Evolutionary conservation across 140 eudicot species (phyloP), one percentile per base, ranked within the genome.

Genomic region (Anethum foeniculum): DNA sequence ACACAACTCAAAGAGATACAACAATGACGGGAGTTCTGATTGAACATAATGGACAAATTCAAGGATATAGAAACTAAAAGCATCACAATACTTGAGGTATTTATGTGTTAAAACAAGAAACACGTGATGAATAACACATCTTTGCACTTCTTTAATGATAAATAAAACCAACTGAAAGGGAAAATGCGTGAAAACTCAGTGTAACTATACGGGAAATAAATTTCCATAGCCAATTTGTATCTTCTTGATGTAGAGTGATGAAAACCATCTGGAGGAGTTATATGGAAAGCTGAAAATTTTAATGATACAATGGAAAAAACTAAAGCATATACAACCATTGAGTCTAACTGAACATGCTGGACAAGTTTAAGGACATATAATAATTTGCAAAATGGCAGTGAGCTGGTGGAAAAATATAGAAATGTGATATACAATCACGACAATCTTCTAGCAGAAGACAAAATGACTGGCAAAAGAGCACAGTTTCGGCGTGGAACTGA

Each of bases 201-300:
- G 93, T 90, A 92, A 90, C 97, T 88, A 90, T 92, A 60, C 5
- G 0, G 88, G 97, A 89, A 39, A 76, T 58, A 32, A 77, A 85
- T 87, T 89, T n/a, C 91, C 93, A 80, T 87, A 84, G 88, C 93
- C 75, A 18, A 11, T 56, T n/a, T 14, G 60, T 56, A 73, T 34
- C 58, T 68, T 88, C 96, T 34, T 34, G 93, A 90, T 83, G 44
- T 90, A 90, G 92, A 92, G 73, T 68, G 71, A 74, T 47, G 47
- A n/a, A 56, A 30, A 80, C 18, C 15, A 36, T 71, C 43, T 21
- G 46, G 21, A 71, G n/a, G 76, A 7, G 28, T 71, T 1, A 13
- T 5, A 14, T 32, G 8, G 48, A 18, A 36, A 34, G 46, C 25
- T 16, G 21, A 32, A 68, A 68, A 32, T 16, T 67, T 7, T 7